Conservation (phyloP, 306 rosid species). For the Carpinus viminea region DNA sequence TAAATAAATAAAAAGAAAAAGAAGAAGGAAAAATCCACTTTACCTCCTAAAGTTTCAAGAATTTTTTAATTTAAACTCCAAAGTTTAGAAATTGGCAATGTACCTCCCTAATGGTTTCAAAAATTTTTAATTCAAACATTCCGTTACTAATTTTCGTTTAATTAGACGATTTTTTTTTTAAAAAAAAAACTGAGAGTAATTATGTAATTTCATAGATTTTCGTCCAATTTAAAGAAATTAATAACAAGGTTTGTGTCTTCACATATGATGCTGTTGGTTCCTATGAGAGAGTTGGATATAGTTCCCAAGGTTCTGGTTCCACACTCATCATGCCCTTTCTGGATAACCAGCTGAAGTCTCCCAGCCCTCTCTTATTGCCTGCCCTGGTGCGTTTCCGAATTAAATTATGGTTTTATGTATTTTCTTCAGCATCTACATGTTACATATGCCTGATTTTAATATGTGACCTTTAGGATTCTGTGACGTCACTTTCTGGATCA, state of each 20-base stretch:
- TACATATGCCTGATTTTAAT: slow-evolving; percentile 7
- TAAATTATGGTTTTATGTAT: slow-evolving; percentile 11
- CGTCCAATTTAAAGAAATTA: no score
- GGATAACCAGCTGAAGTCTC: slow-evolving; percentile 91
- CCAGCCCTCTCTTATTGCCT: slow-evolving; percentile 89
- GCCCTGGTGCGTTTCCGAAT: slow-evolving; percentile 50
- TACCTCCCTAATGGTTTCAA: no score
- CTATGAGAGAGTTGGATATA: slow-evolving; percentile 97
- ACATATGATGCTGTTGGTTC: slow-evolving; percentile 99
- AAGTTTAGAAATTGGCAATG: no score
- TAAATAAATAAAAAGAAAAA: no score
- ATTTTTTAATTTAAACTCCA: no score
- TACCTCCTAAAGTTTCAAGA: no score
- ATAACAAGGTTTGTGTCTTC: slow-evolving; percentile 80
- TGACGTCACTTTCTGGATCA: slow-evolving; percentile 81
- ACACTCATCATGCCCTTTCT: slow-evolving; percentile 87
- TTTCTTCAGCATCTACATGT: slow-evolving; percentile 9
- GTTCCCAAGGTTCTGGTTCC: slow-evolving; percentile 96
- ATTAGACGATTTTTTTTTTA: no score
- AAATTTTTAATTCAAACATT: no score
- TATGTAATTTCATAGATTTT: no score
- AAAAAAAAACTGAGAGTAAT: no score
- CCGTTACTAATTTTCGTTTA: no score
- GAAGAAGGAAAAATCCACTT: no score
- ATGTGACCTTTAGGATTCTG: slow-evolving; percentile 66